Evolutionary conservation across 139 green algal genomes (phyloP), one percentile per base, ranked within the genome.

Genomic region (Auxenochlorella pyrenoidosa): DNA sequence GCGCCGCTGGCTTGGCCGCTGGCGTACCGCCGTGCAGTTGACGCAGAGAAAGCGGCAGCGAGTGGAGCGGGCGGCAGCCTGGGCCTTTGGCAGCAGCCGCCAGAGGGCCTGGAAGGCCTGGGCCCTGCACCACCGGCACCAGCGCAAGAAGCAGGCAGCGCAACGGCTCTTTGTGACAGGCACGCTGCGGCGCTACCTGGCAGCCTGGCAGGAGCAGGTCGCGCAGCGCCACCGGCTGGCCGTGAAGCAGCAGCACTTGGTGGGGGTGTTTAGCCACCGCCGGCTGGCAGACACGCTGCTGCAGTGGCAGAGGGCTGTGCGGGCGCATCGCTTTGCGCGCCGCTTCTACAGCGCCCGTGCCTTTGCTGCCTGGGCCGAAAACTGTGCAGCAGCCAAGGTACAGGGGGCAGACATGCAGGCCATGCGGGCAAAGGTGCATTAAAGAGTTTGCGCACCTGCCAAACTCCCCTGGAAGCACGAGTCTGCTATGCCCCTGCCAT

Each of bases 211-310:
- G 44, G 44, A 66, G 44, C 44, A 16, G n/a, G 47, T 44, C 32
- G 32, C 16, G 6, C 10, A 3, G 30, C 36, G 32, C 32, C 76
- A 66, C 32, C 76, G 76, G 22, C 73, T 79, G 73, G 24, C 26
- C 16, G 73, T 79, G 73, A 79, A 79, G 73, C 41, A 79, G 73
- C 16, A 59, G 73, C 76, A 82, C 44, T 16, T 82, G 76, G 44
- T 68, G 76, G 44, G 1, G 13, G 47, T 44, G 32, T 15, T 16
- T 26, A 26, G 32, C 5, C 19, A 2, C 32, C 32, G 76, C 12
- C 76, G 51, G 76, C 47, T 68, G 32, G 44, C 44, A 43, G 76
- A 32, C 12, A 26, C 18, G 2, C 47, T 82, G 76, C 22, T 44
- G 32, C 28, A 82, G 76, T 82, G 76, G 76, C 47, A 18, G 26